Base-by-base conservation (phyloP, 2,329 filamentous ascomycete genomes). In the Trichoderma breve region DNA sequence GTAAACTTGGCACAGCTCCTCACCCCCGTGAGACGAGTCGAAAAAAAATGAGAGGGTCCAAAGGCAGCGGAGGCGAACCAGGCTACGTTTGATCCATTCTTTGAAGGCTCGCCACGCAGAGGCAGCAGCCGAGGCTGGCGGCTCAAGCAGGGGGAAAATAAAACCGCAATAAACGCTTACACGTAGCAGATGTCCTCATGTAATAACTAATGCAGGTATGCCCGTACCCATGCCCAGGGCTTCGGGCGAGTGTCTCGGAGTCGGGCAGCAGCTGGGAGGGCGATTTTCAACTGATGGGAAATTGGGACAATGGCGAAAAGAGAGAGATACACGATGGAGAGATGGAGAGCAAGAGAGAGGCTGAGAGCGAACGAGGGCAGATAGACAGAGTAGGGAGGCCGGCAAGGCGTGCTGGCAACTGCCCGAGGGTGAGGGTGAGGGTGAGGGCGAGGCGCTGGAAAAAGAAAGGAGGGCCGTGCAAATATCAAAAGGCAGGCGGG, bases 131-230 rank as follows among this genome's bases (percentile, higher is more conserved):
- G 60, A 61, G 57, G 43, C 55, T 51, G 55, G 70, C 26, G 28
- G 63, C 28, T 47, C 39, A 61, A 30, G 62, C 39, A 62, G 66
- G 62, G 55, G 62, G 55, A 21, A n/a, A 66, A 66, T 30, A 32
- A 53, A 53, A 47, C 47, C 28, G 55, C 66, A 53, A 61, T 36
- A 47, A 43, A 58, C 24, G 64, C 64, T 66, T 68, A 63, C 64
- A 69, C 39, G 57, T 68, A 68, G 63, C 63, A 71, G 62, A 71
- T 64, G 55, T 28, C 60, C 63, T 67, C 70, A n/a, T 55, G 70
- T 68, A 67, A 47, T 65, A 69, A 69, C 63, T 72, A 69, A 72
- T 72, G 70, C 64, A 72, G 58, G 70, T 34, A 57, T 68, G 63
- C 64, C 70, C 63, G 62, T 62, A n/a, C 70, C 57, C 32, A 63